phyloP scores from a whole-genome alignment of 768 basidiomycete genomes.

The Sporobolomyces phaffii region DNA sequence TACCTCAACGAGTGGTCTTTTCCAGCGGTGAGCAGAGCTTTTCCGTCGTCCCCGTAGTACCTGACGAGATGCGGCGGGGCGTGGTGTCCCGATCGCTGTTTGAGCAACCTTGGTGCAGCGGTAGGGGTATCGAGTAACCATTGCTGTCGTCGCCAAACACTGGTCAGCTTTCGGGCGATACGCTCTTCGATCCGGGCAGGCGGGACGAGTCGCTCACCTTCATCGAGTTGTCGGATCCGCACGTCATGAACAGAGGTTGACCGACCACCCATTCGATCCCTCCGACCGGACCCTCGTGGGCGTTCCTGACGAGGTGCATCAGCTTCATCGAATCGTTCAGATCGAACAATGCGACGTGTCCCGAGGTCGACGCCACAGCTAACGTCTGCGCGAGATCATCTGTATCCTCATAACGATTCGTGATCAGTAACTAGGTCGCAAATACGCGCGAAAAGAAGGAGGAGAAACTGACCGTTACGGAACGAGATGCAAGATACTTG shows the following conservation, averaged over 20 bases:
- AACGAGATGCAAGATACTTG: slow-evolving; percentile 60
- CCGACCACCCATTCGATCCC: slow-evolving; percentile 86
- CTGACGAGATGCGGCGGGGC: slow-evolving; percentile 83
- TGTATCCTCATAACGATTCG: not conserved
- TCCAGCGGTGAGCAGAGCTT: slow-evolving; percentile 75
- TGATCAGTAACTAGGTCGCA: not conserved
- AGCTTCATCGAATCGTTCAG: slow-evolving; percentile 72
- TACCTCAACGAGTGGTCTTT: slow-evolving; percentile 81
- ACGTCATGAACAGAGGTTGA: slow-evolving; percentile 81
- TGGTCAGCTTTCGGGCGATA: too few species aligned
- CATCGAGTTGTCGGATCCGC: slow-evolving; percentile 88
- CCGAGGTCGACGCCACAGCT: slow-evolving; percentile 76
- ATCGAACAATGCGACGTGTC: slow-evolving; percentile 91
- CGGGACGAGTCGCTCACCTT: slow-evolving; percentile 56
- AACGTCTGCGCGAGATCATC: slow-evolving; percentile 72
- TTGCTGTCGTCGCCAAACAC: slow-evolving; percentile 60
- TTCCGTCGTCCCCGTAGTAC: slow-evolving; percentile 96
- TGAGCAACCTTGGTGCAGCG: slow-evolving; percentile 74
- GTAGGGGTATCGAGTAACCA: slow-evolving; percentile 94
- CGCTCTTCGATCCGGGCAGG: too few species aligned
- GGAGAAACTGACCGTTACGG: slow-evolving; percentile 61
- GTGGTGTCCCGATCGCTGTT: slow-evolving; percentile 87
- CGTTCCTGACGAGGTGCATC: slow-evolving; percentile 75
- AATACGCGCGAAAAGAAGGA: not conserved
- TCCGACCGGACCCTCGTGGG: slow-evolving; percentile 78